Evolutionary conservation across 306 rosid genomes (phyloP).

Genomic region (Carpinus viminea): DNA sequence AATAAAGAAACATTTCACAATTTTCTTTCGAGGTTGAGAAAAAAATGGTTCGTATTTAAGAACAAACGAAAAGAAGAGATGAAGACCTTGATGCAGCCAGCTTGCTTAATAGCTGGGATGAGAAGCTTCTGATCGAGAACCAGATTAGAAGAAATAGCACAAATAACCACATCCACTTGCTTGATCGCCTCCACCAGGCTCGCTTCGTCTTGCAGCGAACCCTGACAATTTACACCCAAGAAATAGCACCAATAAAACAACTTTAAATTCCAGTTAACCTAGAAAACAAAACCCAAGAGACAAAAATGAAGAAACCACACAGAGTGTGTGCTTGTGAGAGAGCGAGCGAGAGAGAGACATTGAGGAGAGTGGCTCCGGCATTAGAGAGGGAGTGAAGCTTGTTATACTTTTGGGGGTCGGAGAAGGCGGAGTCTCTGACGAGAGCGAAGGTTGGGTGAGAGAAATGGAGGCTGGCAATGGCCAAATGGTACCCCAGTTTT

Average conservation of each 20-base stretch:
- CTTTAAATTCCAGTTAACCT: background rate
- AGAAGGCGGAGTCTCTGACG: constrained; percentile 57
- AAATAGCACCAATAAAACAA: background rate
- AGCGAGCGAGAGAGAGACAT: constrained; percentile 27
- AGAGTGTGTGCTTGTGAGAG: background rate
- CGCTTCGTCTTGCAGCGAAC: constrained; percentile 72
- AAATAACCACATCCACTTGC: constrained; percentile 81
- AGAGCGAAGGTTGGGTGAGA: constrained; percentile 80
- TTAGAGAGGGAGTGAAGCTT: constrained; percentile 55
- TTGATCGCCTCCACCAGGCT: constrained; percentile 60
- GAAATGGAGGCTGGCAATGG: constrained; percentile 51
- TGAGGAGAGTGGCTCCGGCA: constrained; percentile 62
- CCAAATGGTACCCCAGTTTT: constrained; percentile 54
- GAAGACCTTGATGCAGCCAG: constrained; percentile 62
- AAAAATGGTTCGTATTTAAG: background rate
- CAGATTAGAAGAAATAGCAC: constrained; percentile 59
- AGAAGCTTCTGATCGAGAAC: constrained; percentile 63
- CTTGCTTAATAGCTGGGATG: constrained; percentile 54
- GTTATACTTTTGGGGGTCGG: constrained; percentile 48
- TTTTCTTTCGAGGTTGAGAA: background rate
- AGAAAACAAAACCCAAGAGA: background rate
- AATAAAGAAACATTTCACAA: background rate
- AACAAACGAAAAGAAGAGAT: background rate
- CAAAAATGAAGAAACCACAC: background rate
- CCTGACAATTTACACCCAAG: constrained; percentile 28